phyloP scores from a whole-genome alignment of 345 rosid species.

The Boechera stricta region DNA sequence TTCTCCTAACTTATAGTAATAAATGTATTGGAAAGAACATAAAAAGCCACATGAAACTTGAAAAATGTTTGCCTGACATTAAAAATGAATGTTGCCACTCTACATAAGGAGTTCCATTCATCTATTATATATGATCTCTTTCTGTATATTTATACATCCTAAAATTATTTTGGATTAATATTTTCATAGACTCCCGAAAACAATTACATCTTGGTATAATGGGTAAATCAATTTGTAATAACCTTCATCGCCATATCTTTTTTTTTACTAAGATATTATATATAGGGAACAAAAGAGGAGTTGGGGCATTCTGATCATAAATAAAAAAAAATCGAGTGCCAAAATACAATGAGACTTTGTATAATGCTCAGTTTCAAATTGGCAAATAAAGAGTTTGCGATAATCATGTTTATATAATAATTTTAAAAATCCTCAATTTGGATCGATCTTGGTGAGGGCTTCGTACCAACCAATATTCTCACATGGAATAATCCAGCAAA shows the following conservation, averaged over 20 bases:
- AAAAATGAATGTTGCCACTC: no score
- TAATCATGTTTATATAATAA: not conserved
- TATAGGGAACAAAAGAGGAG: not conserved
- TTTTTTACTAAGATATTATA: not conserved
- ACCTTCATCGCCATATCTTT: not conserved
- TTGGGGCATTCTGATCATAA: not conserved
- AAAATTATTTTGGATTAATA: not conserved
- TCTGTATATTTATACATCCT: not conserved
- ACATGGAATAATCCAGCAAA: constrained; percentile 17
- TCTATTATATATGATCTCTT: no score
- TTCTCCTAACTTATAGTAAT: no score
- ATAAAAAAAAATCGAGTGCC: not conserved
- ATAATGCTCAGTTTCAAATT: not conserved
- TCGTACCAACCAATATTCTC: constrained; percentile 30
- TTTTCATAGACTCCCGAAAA: not conserved
- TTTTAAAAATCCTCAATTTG: not conserved
- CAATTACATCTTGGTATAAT: not conserved
- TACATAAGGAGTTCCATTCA: no score
- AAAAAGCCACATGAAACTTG: no score
- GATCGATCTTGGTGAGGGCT: constrained; percentile 18
- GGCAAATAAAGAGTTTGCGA: not conserved
- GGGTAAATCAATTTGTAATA: not conserved
- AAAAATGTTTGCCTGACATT: no score
- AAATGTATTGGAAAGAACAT: no score
- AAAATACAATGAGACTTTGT: not conserved